Evolutionary conservation across 2,329 filamentous ascomycete species (phyloP).

Genomic region (Xylariaceae sp.): DNA sequence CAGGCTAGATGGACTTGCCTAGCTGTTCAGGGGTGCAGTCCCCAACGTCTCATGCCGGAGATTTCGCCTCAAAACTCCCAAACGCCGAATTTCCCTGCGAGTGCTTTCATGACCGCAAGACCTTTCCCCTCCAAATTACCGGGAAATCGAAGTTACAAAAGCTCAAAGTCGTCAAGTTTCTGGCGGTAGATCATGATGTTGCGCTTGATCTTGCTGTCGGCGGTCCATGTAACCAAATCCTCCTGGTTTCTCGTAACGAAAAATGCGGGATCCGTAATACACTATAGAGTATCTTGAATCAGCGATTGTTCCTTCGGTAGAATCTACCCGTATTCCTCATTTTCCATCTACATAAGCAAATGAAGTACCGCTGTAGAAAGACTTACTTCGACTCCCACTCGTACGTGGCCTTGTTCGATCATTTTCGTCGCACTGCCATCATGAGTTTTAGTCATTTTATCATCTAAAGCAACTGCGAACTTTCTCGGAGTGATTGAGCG

Average conservation of each 20-base stretch:
- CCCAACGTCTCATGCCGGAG: neutral
- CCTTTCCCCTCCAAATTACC: neutral
- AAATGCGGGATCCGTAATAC: conserved; percentile 80
- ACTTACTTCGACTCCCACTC: conserved; percentile 76
- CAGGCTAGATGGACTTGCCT: neutral
- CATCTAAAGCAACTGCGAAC: neutral
- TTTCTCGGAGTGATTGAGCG: neutral
- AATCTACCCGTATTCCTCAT: neutral
- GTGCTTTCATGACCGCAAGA: neutral
- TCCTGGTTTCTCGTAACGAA: conserved; percentile 85
- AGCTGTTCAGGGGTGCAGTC: neutral
- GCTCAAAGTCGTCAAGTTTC: conserved; percentile 91
- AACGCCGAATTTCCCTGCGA: conserved; percentile 23
- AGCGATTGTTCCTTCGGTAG: neutral
- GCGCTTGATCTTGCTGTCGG: conserved; percentile 94
- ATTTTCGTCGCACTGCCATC: conserved; percentile 59
- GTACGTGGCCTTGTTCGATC: conserved; percentile 89
- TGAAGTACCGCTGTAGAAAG: neutral
- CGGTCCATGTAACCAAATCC: conserved; percentile 94
- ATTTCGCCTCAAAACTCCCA: conserved; percentile 5
- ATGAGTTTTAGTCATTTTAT: neutral
- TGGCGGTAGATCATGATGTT: conserved; percentile 94
- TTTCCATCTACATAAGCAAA: neutral
- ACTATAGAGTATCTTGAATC: conserved; percentile 3
- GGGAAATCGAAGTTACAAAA: conserved; percentile 48